phyloP scores from a whole-genome alignment of 768 basidiomycete genomes.

The Russula virescens region DNA sequence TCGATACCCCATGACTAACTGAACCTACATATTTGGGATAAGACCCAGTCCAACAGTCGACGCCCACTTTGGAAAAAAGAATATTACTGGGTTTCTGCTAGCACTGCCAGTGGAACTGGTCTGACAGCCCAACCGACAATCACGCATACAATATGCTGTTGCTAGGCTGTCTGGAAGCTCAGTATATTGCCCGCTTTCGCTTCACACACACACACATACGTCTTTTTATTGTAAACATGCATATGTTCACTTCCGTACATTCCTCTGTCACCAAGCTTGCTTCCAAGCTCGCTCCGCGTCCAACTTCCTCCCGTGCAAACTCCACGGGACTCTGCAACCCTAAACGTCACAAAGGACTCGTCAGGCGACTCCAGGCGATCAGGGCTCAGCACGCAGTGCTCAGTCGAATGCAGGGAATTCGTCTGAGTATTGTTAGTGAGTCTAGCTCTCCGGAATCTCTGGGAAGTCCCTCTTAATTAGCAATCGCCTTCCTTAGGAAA shows the following conservation, averaged over 20 bases:
- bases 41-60: no score
- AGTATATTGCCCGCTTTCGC: no score
- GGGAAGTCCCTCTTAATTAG: neutral
- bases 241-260: conserved; percentile 11
- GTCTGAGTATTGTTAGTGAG: neutral
- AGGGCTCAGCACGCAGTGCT: neutral
- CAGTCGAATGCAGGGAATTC: neutral
- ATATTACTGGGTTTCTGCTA: no score
- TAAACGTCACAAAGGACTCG: neutral
- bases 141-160: no score
- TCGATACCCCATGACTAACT: no score
- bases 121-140: no score
- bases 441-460: neutral
- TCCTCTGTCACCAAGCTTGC: conserved; percentile 5
- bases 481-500: neutral
- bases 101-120: no score
- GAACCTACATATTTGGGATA: no score
- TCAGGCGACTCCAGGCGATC: neutral
- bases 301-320: neutral
- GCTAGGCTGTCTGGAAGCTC: no score
- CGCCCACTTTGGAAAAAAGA: no score
- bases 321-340: neutral
- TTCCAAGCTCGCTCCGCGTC: neutral
- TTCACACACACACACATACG: no score
- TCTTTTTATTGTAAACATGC: no score